phyloP scores from a whole-genome alignment of 257 asterid genomes.

The Solanum tacnaense region DNA sequence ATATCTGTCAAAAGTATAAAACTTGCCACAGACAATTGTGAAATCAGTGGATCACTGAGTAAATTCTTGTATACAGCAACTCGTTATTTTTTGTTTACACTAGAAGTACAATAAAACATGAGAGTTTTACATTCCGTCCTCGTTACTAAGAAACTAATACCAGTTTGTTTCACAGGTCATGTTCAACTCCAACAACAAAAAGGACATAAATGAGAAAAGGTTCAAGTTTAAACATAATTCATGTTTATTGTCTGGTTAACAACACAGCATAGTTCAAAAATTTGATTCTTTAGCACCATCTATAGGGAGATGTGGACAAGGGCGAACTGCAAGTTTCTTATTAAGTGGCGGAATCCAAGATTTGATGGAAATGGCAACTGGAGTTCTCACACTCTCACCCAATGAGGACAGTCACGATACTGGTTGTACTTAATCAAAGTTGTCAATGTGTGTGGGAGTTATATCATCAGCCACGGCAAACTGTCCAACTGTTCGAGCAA shows the following conservation, averaged over 20 bases:
- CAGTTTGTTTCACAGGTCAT: background rate
- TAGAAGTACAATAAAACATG: too few relatives aligned
- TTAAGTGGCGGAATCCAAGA: background rate
- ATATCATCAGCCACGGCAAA: conserved; percentile 68
- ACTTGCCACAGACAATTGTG: too few relatives aligned
- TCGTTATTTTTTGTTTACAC: too few relatives aligned
- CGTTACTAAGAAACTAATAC: background rate
- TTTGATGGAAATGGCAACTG: background rate
- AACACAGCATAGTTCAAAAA: background rate
- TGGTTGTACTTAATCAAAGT: conserved; percentile 38
- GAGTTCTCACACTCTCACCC: background rate
- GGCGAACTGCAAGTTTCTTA: background rate
- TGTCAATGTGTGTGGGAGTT: conserved; percentile 54
- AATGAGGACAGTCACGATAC: background rate
- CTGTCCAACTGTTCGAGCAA: conserved; percentile 68
- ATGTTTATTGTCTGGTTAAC: background rate
- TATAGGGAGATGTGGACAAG: background rate
- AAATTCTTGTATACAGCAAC: too few relatives aligned
- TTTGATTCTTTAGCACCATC: background rate
- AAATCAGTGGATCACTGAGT: too few relatives aligned
- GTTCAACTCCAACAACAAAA: background rate
- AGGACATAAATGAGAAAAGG: background rate
- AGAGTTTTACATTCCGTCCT: background rate
- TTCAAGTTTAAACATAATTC: background rate
- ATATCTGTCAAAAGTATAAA: too few relatives aligned